Percentiles rank a stretch among this genome's conserved stretches.
Evolutionary conservation across 108 stramenopile species (phyloP).

Genomic region (Skeletonema potamos): DNA sequence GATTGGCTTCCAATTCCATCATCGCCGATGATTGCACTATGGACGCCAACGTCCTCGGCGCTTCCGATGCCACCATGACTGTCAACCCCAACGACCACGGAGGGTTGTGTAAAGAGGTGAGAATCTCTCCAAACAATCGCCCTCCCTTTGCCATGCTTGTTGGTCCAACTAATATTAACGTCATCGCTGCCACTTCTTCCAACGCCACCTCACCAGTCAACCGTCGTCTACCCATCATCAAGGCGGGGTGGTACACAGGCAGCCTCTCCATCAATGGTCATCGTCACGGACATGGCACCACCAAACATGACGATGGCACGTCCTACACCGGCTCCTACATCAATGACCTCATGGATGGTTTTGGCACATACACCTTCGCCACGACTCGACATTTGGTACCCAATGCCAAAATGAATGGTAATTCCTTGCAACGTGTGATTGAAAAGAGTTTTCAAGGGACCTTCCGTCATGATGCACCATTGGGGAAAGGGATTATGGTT

Average conservation of each 20-base stretch:
- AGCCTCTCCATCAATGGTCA: conserved; percentile 2
- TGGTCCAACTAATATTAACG: neutral
- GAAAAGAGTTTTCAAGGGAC: conserved; percentile 22
- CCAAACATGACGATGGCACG: conserved; percentile 44
- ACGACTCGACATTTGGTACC: conserved; percentile 2
- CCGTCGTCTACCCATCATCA: conserved; percentile 15
- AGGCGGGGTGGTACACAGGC: conserved; percentile 41
- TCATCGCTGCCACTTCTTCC: no score
- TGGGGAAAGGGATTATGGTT: conserved; percentile 12
- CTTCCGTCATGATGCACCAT: conserved; percentile 9
- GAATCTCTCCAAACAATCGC: conserved; percentile 4
- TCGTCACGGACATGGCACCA: conserved; percentile 30
- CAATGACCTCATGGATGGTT: conserved; percentile 34
- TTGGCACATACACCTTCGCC: conserved; percentile 20
- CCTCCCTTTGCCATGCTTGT: neutral
- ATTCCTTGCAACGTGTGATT: conserved; percentile 16
- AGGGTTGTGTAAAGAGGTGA: neutral
- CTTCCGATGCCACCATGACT: neutral
- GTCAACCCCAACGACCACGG: neutral
- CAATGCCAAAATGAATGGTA: neutral
- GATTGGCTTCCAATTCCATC: neutral
- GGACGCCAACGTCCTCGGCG: neutral
- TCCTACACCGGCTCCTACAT: conserved; percentile 30
- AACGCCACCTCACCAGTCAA: neutral
- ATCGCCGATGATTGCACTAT: neutral